phyloP scores from a whole-genome alignment of 2,329 filamentous ascomycete genomes.

The Colletotrichum navitas region DNA sequence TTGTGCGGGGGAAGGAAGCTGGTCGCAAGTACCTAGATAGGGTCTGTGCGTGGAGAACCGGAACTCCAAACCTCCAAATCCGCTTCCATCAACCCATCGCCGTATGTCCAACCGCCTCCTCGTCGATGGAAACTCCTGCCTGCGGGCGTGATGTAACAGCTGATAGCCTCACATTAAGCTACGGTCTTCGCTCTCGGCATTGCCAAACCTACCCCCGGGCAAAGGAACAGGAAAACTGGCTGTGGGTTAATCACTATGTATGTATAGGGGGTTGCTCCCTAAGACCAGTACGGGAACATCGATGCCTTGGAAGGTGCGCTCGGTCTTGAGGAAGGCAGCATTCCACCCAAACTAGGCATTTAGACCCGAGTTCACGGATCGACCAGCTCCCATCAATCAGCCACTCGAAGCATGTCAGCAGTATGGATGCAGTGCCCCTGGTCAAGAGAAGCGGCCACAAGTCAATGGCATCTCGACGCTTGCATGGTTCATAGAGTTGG shows the following conservation, averaged over 20 bases:
- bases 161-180: neutral
- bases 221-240: neutral
- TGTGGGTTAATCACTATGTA: neutral
- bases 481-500: constrained; percentile 1
- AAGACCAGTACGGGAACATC: neutral
- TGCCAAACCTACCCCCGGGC: neutral
- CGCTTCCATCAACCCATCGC: neutral
- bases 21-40: no score
- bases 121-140: neutral
- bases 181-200: neutral
- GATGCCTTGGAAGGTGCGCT: neutral
- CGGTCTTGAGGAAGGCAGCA: neutral
- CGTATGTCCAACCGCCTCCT: neutral
- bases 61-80: constrained; percentile 6
- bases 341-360: constrained; percentile 14
- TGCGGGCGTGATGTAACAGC: neutral
- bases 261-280: neutral
- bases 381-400: constrained; percentile 20
- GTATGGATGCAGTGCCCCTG: constrained; percentile 33
- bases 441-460: constrained; percentile 25
- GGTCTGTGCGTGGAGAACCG: constrained; percentile 22
- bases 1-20: constrained; percentile 10
- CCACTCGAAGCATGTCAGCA: constrained; percentile 24
- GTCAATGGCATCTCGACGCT: constrained; percentile 23
- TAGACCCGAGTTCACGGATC: constrained; percentile 33